Evolutionary conservation across 306 rosid genomes (phyloP), one percentile per base, ranked within the genome.

Genomic region (Canavalia gladiata): DNA sequence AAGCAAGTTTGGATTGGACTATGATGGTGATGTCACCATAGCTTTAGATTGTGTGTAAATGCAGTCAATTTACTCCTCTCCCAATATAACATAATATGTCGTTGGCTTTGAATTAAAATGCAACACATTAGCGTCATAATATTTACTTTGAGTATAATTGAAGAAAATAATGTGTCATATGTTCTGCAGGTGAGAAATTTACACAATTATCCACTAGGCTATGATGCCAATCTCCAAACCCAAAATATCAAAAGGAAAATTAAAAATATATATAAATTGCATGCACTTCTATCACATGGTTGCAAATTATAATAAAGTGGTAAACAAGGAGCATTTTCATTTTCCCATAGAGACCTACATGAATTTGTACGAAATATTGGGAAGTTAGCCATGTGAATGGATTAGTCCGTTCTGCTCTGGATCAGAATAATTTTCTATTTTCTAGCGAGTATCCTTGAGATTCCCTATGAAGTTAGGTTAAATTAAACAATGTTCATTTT

Each of bases 141-240:
- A 65, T 58, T 41, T 35, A 46, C 84, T 81, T 77, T 74, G 82
- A 83, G 91, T 88, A 52, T 12, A 47, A 52, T 55, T 64, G 56
- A 86, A 87, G 90, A 59, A 85, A 83, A 84, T 81, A 77, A 88
- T 83, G 81, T 86, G 86, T 75, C 54, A 43, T 37, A 43, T 69
- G 62, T 42, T 46, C 9, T 70, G 37, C 51, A 41, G 5, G 4
- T 7, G 35, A 49, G 46, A 29, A 69, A 46, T 69, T 39, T 18
- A 51, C 10, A 49, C 57, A 6, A 50, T 39, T 37, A 37, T 37
- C 13, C 30, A 1, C 60, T n/a, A 68, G 45, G 79, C 63, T 13
- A 34, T 34, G 13, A 60, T 34, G 2, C 62, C 80, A 42, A 34
- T 42, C 43, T 72, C 59, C 41, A 13, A 69, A 69, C 8, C 7